Evolutionary conservation across 1,284 basidiomycete species (phyloP), one percentile per base, ranked within the genome.

Genomic region (Pascua guehoae): DNA sequence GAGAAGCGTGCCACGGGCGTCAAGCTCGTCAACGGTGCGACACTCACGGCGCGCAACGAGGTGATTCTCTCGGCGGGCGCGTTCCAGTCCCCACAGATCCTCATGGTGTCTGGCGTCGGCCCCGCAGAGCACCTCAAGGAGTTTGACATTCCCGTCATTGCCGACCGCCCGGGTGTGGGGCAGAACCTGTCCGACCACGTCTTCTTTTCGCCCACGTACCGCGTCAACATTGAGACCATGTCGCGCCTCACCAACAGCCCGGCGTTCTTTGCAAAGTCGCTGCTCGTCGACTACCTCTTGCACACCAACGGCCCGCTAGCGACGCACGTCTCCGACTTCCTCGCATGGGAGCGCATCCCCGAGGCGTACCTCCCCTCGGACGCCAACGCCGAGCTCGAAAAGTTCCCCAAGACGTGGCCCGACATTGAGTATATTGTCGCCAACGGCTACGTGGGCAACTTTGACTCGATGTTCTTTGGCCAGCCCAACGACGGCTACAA

Each of bases 131-230:
- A 32, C 18, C 50, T 57, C 8, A 15, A 18, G 1, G 9, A 32
- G n/a, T 24, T 57, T 12, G 53, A 49, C n/a, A 62, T 66, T 39
- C 41, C 56, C 3, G 47, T 62, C 4, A 41, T 56, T 12, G 60
- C 54, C 16, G 56, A 60, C 40, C 51, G 51, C 14, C 47, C 45
- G 0, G 63, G 63, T 49, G 64, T 65, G 0, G 64, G 64, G 2
- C 62, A 65, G 56, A 65, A 65, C 49, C 41, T 65, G 16, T 54
- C 61, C 16, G 64, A 65, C 44, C 64, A 65, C 36, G 58, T 65
- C 9, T 40, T 61, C 24, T 43, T 44, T 48, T 18, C 41, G 0
- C 53, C 53, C 5, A 16, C 47, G 32, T 49, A 49, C 47, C 53
- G 53, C 47, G 47, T 54, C 41, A 40, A n/a, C 18, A 43, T 54